Base-by-base conservation (phyloP, 768 basidiomycete species). In the Leccinum truebloodii region DNA sequence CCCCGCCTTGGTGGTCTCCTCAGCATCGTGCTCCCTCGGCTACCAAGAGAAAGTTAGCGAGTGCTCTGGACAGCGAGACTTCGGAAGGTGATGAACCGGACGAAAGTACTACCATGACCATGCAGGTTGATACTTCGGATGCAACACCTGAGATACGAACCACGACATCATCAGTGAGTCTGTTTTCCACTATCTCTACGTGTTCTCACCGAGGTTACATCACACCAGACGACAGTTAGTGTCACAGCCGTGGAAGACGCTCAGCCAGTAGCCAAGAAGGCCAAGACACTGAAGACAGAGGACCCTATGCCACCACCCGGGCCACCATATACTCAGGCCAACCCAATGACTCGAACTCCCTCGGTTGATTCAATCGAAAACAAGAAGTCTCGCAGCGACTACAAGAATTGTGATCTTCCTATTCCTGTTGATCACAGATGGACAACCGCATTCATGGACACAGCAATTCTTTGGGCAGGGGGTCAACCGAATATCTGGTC, bases 341-440 rank as follows among this genome's bases (percentile, higher is more conserved):
- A 30, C 30, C 30, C 30, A 30, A 30, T 6, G 6, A 18, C 20
- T n/a, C 1, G 26, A 26, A 26, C 26, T 26, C 26, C 26, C 26
- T 56, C 13, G 1, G 14, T 20, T 4, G 48, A 35, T 50, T 18
- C 22, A 10, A 4, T 14, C 13, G 10, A 37, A n/a, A 46, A 8
- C 49, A 50, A 12, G 16, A 51, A 57, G 49, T 57, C 49, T 16
- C 18, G 14, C 51, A 52, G 51, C 1, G 37, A 41, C 1, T 52
- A 52, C 51, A 58, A 58, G 4, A 58, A 58, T 28, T 32, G 18
- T 7, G 37, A 58, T 8, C 57, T 58, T 10, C 57, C 57, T 24
- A 6, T 58, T 32, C 50, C 50, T 18, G 39, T 13, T 2, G 39
- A 52, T 12, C 39, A 41, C 3, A 51, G 3, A 28, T 58, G 57